Evolutionary conservation across 2,329 filamentous ascomycete genomes (phyloP), one percentile per base, ranked within the genome.

Genomic region (Bipolaris sorokiniana): DNA sequence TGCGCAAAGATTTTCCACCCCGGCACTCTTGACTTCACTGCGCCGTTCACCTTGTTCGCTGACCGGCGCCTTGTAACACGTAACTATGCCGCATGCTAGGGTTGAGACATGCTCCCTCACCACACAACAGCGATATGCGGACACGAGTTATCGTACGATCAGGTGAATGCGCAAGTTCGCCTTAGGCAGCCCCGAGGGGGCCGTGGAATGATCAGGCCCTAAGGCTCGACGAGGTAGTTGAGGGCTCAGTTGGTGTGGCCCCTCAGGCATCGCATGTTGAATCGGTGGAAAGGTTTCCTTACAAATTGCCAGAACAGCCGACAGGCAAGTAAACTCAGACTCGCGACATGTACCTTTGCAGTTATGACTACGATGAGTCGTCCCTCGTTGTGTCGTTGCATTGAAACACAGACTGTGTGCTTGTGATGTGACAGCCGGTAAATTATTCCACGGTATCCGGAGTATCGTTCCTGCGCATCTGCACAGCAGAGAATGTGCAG

Each of bases 171-270:
- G 23, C 13, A 40, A 31, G 16, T 40, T 9, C 46, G 51, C 33
- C 41, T 48, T 54, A 20, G 45, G 45, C 38, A 33, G 33, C 31
- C 51, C 28, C n/a, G 38, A 54, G 45, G 40, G 31, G 38, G 37
- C 40, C 48, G 18, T 23, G 44, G 38, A 42, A 31, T n/a, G 38
- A 49, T 48, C 15, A 42, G 41, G 28, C 47, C 20, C 11, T 22
- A 9, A 37, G 20, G 26, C 11, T 47, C 23, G 5, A 41, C 16
- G 10, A 33, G 38, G 36, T 20, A 26, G 42, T 23, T 15, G 38
- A 55, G 41, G 54, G 37, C 49, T 44, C 48, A 44, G 37, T 44
- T 33, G 44, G 54, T 15, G n/a, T 54, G 54, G 38, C 33, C 42
- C 22, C 23, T 45, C 23, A 45, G 26, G 26, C 18, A 31, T 28